Evolutionary conservation across 176 grass and related monocot genomes (phyloP).

Genomic region (Alopecurus myosuroides): DNA sequence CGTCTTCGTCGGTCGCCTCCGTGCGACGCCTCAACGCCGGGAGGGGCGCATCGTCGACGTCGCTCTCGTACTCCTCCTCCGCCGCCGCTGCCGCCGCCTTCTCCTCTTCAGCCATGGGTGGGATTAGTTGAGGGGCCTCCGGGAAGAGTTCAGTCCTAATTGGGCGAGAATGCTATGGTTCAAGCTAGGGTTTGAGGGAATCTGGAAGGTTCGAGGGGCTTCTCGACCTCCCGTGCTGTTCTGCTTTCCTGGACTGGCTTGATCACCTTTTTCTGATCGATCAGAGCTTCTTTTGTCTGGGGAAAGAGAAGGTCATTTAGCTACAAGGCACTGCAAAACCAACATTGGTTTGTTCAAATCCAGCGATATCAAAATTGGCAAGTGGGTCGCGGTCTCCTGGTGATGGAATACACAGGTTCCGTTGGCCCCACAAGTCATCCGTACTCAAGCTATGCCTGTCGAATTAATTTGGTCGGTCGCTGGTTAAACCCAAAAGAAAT

Average conservation of each 20-base stretch:
- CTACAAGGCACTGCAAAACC: not conserved
- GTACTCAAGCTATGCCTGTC: not conserved
- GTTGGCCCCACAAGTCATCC: not conserved
- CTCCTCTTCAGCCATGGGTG: conserved; percentile 1
- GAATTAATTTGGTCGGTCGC: too few species aligned
- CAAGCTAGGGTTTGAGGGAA: conserved; percentile 29
- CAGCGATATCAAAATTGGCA: not conserved
- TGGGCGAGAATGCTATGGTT: conserved; percentile 21
- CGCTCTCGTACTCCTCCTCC: conserved; percentile 52
- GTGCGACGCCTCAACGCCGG: conserved; percentile 49
- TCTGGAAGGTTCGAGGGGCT: conserved; percentile 26
- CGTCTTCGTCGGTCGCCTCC: conserved; percentile 61
- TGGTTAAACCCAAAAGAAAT: too few species aligned
- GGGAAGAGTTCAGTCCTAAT: not conserved
- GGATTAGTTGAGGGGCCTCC: not conserved
- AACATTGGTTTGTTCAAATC: not conserved
- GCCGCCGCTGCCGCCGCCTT: not conserved
- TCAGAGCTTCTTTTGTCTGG: not conserved
- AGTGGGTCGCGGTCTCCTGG: not conserved
- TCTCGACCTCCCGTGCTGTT: conserved; percentile 4
- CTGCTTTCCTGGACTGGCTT: not conserved
- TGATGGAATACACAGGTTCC: not conserved
- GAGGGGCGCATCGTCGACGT: conserved; percentile 53
- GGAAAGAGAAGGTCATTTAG: conserved; percentile 8
- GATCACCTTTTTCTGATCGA: conserved; percentile 18